Percentiles rank a stretch among this genome's conserved stretches.
Evolutionary conservation across 2,329 filamentous ascomycete genomes (phyloP).

Genomic region (Colletotrichum endophyticum): DNA sequence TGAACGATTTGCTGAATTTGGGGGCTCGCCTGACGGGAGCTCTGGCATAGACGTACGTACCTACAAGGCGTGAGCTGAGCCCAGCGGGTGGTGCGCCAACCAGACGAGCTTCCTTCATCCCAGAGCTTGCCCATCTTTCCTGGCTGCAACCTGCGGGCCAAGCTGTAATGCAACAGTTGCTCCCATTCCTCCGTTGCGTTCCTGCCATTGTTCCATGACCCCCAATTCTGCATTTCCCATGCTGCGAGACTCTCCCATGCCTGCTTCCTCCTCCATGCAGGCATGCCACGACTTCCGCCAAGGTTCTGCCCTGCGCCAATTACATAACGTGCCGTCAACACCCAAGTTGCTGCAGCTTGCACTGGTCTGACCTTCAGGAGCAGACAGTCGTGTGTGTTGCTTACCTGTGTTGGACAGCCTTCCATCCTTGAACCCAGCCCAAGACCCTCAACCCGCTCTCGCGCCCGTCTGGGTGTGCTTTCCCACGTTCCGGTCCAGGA

Average conservation of each 20-base stretch:
- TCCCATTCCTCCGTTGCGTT: neutral
- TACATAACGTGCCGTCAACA: neutral
- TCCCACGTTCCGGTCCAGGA: neutral
- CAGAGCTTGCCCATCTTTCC: neutral
- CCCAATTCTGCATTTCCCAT: constrained; percentile 3
- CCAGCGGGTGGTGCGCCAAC: neutral
- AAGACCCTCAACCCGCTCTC: neutral
- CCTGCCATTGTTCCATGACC: neutral
- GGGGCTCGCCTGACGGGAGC: neutral
- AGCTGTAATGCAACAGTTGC: neutral
- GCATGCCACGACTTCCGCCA: constrained; percentile 6
- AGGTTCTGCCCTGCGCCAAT: constrained; percentile 3
- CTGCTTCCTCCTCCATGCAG: neutral
- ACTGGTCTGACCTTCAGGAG: neutral
- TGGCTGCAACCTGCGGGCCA: neutral
- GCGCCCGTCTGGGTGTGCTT: neutral
- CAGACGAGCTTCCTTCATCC: neutral
- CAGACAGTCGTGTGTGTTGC: neutral
- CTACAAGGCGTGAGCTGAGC: neutral
- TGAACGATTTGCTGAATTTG: neutral
- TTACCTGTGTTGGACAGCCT: neutral
- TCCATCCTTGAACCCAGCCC: neutral
- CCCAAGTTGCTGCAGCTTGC: neutral
- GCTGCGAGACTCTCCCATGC: constrained; percentile 3
- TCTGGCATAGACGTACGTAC: constrained; percentile 4